Evolutionary conservation across 1,284 basidiomycete genomes (phyloP).

Genomic region (Trichosporon sp.): DNA sequence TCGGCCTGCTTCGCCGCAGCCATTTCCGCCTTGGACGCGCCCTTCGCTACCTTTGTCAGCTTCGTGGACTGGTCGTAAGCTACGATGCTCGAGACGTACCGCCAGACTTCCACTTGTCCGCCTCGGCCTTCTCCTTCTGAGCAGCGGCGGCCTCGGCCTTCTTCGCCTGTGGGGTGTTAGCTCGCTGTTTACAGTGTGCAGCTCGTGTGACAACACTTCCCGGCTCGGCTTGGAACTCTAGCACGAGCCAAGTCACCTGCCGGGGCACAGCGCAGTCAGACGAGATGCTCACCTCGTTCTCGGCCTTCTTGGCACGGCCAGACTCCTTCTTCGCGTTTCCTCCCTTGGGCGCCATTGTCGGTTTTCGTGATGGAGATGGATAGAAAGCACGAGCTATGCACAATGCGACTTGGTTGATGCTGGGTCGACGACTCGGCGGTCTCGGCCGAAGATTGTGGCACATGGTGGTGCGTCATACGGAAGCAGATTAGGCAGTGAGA

Average conservation of each 20-base stretch:
- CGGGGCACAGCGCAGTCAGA: too few relatives aligned
- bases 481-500: neutral
- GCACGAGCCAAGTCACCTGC: too few relatives aligned
- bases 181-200: neutral
- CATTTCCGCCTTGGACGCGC: constrained; percentile 66
- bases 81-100: constrained; percentile 56
- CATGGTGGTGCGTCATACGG: constrained; percentile 11
- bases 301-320: constrained; percentile 86
- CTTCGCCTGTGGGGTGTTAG: constrained; percentile 62
- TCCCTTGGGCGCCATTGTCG: constrained; percentile 71
- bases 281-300: constrained; percentile 72
- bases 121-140: constrained; percentile 64
- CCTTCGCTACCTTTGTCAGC: constrained; percentile 41
- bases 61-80: too few relatives aligned
- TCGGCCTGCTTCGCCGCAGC: constrained; percentile 63
- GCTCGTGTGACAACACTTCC: neutral
- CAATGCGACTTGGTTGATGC: too few relatives aligned
- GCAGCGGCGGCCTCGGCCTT: constrained; percentile 45
- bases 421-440: neutral
- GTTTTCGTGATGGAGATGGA: neutral
- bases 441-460: constrained; percentile 20
- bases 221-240: constrained; percentile 54
- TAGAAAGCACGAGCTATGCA: too few relatives aligned
- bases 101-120: constrained; percentile 74
- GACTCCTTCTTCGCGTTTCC: constrained; percentile 86